phyloP scores from a whole-genome alignment of 768 basidiomycete genomes.

The Zangia roseola region DNA sequence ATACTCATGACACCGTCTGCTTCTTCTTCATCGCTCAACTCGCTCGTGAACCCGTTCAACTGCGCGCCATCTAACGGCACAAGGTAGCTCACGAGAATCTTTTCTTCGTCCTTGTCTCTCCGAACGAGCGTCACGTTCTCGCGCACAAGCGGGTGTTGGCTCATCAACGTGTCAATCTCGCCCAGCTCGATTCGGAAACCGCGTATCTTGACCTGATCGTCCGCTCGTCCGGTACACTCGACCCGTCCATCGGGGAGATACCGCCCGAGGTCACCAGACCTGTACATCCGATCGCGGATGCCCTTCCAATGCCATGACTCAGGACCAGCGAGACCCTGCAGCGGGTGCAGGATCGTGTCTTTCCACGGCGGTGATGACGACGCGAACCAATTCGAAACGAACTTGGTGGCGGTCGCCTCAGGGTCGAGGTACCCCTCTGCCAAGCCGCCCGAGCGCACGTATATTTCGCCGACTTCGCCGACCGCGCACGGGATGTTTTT shows the following conservation, averaged over 20 bases:
- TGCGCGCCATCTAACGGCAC: conserved; percentile 77
- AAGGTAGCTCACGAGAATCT: conserved; percentile 96
- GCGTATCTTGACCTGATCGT: conserved; percentile 99
- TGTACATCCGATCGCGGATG: conserved; percentile 95
- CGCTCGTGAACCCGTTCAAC: conserved; percentile 70
- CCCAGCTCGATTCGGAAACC: conserved; percentile 98
- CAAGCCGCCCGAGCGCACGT: conserved; percentile 92
- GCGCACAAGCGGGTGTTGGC: conserved; percentile 88
- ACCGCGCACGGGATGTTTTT: conserved; percentile 83
- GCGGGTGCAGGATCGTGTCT: conserved; percentile 73
- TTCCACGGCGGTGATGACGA: conserved; percentile 43
- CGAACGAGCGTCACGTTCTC: conserved; percentile 98
- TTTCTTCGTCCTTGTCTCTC: conserved; percentile 98
- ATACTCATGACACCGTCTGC: conserved; percentile 72
- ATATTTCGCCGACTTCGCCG: conserved; percentile 98
- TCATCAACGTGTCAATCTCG: conserved; percentile 95
- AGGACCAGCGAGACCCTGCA: conserved; percentile 53
- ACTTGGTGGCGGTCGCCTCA: conserved; percentile 84
- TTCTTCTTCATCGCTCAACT: conserved; percentile 48
- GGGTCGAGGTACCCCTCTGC: conserved; percentile 93
- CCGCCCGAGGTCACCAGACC: conserved; percentile 93
- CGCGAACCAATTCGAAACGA: conserved; percentile 92
- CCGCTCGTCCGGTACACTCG: conserved; percentile 95
- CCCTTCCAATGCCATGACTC: conserved; percentile 91
- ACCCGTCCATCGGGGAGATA: conserved; percentile 91